Evolutionary conservation across 2,329 filamentous ascomycete species (phyloP), one percentile per base, ranked within the genome.

Genomic region (Cordyceps fumosorosea): DNA sequence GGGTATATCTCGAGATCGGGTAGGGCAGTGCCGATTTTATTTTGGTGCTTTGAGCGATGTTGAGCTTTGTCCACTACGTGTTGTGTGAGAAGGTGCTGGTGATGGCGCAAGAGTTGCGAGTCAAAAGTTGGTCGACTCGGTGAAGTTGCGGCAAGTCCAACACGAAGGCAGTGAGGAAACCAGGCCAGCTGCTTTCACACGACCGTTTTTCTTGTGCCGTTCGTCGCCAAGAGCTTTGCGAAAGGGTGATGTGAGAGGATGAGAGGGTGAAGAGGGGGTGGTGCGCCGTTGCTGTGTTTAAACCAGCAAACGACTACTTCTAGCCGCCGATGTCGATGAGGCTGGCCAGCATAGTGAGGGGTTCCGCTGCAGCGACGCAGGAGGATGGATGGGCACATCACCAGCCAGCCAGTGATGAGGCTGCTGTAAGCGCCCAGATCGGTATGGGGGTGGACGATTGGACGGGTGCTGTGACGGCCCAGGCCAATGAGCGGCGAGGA

Each of bases 371-470:
- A 42, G 40, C 18, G 37, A 10, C 56, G 52, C 44, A 52, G 44
- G 32, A 22, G 16, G 34, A 42, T 42, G 16, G 34, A 42, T n/a
- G 14, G 40, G 44, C 58, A 45, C 51, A 61, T 55, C 26, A n/a
- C 44, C 44, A 55, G 18, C 44, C 44, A 55, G 58, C 50, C 50
- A 56, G 44, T 62, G 42, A 45, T 62, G 60, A 62, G 7, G 52
- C 45, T 62, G 24, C 60, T 62, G 52, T 62, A 62, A 62, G 60
- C 60, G 60, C 60, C 60, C 53, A 22, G 53, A 62, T 62, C 53
- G 53, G 53, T 34, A 24, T 42, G 40, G 45, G 60, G 45, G 53
- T 22, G 53, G 52, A 16, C 53, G 60, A 62, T 62, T 62, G 60
- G 60, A 56, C 20, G 52, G 53, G 29, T 51, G 45, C 32, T 20